A percentile compares a stretch with the other conserved stretches of the same genome.
phyloP scores from a whole-genome alignment of 495 filamentous ascomycete species.

The Hyaloscypha variabilis region DNA sequence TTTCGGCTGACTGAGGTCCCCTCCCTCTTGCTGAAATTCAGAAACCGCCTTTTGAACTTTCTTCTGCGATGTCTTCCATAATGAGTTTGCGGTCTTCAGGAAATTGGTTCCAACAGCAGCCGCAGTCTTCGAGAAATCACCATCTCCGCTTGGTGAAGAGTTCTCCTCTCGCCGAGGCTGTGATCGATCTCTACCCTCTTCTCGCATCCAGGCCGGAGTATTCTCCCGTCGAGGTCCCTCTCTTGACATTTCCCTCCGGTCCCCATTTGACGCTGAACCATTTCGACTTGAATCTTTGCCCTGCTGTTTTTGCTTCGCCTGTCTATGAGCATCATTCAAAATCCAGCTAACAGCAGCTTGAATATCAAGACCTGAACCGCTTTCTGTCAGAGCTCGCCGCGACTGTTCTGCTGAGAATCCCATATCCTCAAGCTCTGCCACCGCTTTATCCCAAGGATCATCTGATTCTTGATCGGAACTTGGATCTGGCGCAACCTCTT shows the following conservation, averaged over 20 bases:
- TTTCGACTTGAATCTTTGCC: slow-evolving; percentile 33
- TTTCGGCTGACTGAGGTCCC: slow-evolving; percentile 81
- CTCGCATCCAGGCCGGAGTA: slow-evolving; percentile 37
- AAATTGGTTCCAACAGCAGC: slow-evolving; percentile 80
- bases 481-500: slow-evolving; percentile 39
- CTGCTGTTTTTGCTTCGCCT: slow-evolving; percentile 58
- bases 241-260: slow-evolving; percentile 33
- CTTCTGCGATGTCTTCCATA: slow-evolving; percentile 94
- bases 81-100: slow-evolving; percentile 88
- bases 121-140: slow-evolving; percentile 78
- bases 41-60: slow-evolving; percentile 93
- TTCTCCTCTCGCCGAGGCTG: slow-evolving; percentile 53
- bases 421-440: slow-evolving; percentile 94
- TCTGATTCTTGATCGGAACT: slow-evolving; percentile 49
- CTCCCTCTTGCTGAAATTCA: slow-evolving; percentile 74
- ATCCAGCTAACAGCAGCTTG: slow-evolving; percentile 90
- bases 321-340: slow-evolving; percentile 83
- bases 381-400: slow-evolving; percentile 74
- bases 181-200: slow-evolving; percentile 35
- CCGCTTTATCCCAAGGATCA: slow-evolving; percentile 75
- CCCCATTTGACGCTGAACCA: slow-evolving; percentile 31
- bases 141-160: slow-evolving; percentile 65
- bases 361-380: slow-evolving; percentile 76
- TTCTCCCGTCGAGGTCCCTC: slow-evolving; percentile 38
- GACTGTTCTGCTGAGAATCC: slow-evolving; percentile 86